Percentiles rank a stretch among this genome's conserved stretches.
Evolutionary conservation across 1,139 yeast species (phyloP).

Genomic region (Scheffersomyces segobiensis): DNA sequence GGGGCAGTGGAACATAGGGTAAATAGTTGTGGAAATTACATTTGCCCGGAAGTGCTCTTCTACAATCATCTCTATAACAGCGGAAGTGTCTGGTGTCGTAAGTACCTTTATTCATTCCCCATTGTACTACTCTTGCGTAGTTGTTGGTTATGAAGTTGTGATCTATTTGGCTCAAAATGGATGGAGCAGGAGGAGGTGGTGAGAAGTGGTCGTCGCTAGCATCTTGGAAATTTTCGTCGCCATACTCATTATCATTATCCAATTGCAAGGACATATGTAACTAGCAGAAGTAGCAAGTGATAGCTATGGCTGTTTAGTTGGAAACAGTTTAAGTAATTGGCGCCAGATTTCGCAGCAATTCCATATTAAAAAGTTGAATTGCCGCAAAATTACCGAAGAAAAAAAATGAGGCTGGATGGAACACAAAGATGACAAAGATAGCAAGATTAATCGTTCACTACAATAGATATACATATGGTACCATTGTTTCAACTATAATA

Average conservation of each 20-base stretch:
- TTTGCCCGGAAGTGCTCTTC: neutral
- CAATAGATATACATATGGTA: neutral
- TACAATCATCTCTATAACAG: conserved; percentile 13
- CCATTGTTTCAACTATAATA: neutral
- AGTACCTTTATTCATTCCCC: conserved; percentile 16
- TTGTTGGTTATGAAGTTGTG: neutral
- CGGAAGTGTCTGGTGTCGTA: conserved; percentile 16
- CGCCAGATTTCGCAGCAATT: neutral
- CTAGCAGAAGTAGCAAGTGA: neutral
- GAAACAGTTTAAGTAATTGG: neutral
- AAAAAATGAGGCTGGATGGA: neutral
- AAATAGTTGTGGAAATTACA: conserved; percentile 15
- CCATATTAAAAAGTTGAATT: neutral
- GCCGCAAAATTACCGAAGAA: neutral
- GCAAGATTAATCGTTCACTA: neutral
- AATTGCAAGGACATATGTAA: neutral
- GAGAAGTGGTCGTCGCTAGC: neutral
- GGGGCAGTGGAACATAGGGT: conserved; percentile 14
- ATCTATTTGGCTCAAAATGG: neutral
- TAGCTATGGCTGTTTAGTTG: neutral
- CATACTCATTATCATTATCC: neutral
- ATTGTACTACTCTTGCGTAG: neutral
- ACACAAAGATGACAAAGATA: neutral
- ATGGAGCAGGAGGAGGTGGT: neutral
- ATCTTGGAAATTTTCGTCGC: neutral